phyloP scores from a whole-genome alignment of 106 monocot genomes.

The Alisma plantagoaquatica region DNA sequence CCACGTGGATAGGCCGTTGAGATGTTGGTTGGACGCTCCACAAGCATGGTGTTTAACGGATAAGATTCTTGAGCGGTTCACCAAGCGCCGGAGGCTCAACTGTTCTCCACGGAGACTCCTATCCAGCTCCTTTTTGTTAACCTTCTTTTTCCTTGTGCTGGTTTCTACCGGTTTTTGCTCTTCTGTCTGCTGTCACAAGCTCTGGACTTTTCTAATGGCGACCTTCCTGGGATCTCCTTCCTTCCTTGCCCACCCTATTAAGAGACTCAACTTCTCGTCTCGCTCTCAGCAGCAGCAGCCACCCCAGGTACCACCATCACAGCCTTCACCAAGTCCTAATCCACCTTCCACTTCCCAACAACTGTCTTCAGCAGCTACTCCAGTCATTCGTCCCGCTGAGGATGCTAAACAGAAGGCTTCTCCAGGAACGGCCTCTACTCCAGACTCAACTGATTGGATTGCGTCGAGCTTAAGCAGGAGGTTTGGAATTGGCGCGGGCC shows the following conservation, averaged over 20 bases:
- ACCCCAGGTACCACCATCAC: conserved; percentile 2
- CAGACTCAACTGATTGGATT: conserved; percentile 85
- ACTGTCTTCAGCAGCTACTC: background rate
- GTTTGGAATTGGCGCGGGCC: conserved; percentile 89
- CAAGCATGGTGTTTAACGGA: too few species aligned
- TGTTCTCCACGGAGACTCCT: too few species aligned
- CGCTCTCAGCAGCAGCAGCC: conserved; percentile 6
- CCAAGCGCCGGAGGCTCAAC: too few species aligned
- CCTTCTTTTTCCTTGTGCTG: too few species aligned
- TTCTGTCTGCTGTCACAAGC: too few species aligned
- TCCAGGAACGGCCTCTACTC: conserved; percentile 3
- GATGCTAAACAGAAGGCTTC: conserved; percentile 6
- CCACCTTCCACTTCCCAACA: conserved; percentile 4
- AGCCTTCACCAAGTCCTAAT: conserved; percentile 5
- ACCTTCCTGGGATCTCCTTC: conserved; percentile 18
- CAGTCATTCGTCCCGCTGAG: background rate
- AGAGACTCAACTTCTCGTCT: conserved; percentile 19
- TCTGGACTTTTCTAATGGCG: conserved; percentile 12
- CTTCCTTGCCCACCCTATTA: conserved; percentile 9
- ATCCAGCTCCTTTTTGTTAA: too few species aligned
- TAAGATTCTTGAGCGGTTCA: too few species aligned
- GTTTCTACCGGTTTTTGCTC: too few species aligned
- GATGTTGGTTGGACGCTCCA: too few species aligned
- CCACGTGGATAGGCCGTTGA: too few species aligned
- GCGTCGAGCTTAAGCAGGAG: conserved; percentile 68